Base-by-base conservation (phyloP, 345 rosid species). In the Eutrema heterophyllum region DNA sequence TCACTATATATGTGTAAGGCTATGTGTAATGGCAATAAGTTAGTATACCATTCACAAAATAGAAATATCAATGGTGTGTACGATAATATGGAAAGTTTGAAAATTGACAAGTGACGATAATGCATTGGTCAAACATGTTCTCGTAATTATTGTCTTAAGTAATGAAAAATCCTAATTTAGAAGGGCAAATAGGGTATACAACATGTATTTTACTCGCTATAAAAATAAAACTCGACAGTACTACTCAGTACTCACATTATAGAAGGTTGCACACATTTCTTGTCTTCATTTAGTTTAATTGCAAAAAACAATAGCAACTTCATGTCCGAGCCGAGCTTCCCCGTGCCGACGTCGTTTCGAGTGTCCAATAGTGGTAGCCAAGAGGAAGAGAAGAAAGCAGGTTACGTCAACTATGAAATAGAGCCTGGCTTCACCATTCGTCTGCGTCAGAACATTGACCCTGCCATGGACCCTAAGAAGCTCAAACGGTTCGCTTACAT, bases 401-500 rank as follows among this genome's bases (percentile, higher is more conserved):
- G 50, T 35, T 61, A 33, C 41, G 0, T 61, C 35, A 46, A 61
- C 26, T 53, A 69, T 29, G 74, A 69, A 53, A 57, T 59, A 9
- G 74, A 75, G 35, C 74, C 44, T n/a, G 65, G 50, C 6, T 27
- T 75, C 43, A 53, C 79, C 57, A 16, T 58, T 57, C 62, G 48
- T 3, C 13, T 61, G 16, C 70, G 35, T 40, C 41, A 52, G 1
- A 44, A 75, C 26, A 15, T 75, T 26, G 79, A 75, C 36, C 49
- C 48, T 51, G 5, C 14, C 48, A 74, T 33, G 33, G 73, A 75
- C 38, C 79, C 62, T 26, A 68, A 69, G 27, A 27, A 68, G 8
- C 57, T 75, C 57, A 75, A 27, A 68, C 57, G 74, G 79, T 68
- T 14, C 5, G 63, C 41, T 72, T 53, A 51, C 26, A 50, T 50